Conservation (phyloP, 2,329 filamentous ascomycete species). For the Pseudogymnoascus sp. region DNA sequence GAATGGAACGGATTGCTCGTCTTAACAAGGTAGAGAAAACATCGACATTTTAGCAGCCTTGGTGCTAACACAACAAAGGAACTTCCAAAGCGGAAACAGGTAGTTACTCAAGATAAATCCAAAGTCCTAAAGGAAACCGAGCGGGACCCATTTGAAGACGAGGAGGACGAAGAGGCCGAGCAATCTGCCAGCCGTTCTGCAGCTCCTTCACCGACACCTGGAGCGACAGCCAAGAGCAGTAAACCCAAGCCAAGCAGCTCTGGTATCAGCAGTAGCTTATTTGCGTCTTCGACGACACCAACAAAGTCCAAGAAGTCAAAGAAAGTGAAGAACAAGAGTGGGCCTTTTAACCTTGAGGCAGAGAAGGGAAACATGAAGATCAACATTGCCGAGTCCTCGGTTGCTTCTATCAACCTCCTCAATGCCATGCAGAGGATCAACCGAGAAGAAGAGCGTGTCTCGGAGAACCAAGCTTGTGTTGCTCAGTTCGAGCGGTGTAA, state of each 20-base stretch:
- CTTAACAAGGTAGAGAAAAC: constrained; percentile 54
- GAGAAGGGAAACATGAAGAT: constrained; percentile 84
- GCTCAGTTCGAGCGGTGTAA: constrained; percentile 82
- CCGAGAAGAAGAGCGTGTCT: constrained; percentile 78
- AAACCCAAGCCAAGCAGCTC: constrained; percentile 16
- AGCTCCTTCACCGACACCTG: constrained; percentile 13
- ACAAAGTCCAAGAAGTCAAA: constrained; percentile 39
- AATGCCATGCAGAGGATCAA: constrained; percentile 88
- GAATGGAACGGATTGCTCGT: constrained; percentile 69
- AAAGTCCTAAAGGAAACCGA: constrained; percentile 78
- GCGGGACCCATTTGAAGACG: constrained; percentile 59
- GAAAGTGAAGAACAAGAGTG: constrained; percentile 50
- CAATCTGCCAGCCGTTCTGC: constrained; percentile 19
- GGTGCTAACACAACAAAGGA: constrained; percentile 36
- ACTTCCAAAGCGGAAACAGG: constrained; percentile 60
- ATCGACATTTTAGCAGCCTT: constrained; percentile 1
- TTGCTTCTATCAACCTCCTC: constrained; percentile 82
- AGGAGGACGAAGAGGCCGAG: constrained; percentile 49
- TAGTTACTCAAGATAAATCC: constrained; percentile 67
- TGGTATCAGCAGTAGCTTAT: not conserved
- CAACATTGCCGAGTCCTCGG: constrained; percentile 80
- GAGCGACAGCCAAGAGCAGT: constrained; percentile 10
- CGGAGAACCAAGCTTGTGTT: constrained; percentile 69
- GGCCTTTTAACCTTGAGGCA: constrained; percentile 72
- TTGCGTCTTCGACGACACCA: constrained; percentile 9